Evolutionary conservation across 164 flowering plant species (phyloP), one percentile per base, ranked within the genome.

Genomic region (Santalum album): DNA sequence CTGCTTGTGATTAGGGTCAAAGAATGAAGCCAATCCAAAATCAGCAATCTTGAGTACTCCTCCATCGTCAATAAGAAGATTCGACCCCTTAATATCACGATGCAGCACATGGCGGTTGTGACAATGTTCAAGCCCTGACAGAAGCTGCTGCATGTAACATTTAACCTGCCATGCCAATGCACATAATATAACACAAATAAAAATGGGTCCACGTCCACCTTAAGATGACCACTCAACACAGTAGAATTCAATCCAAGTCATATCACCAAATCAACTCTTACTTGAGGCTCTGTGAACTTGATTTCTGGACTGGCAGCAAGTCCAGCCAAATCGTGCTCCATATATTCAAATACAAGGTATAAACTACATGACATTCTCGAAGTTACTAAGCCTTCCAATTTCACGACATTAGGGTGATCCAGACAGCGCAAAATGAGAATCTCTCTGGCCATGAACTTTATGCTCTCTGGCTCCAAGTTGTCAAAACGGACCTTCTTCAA

Each of bases 321-420:
- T 51, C 96, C 96, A 56, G 96, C 95, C 72, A 89, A 71, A 79
- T 89, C 96, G 70, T 88, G 96, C 64, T 72, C 96, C 96, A 88
- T 88, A 46, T 88, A 87, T 40, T 83, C 79, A 58, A 87, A 80
- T 25, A 87, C 89, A 57, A 83, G 83, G 62, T 83, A 83, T 63
- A 83, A 69, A 63, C 85, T 82, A 63, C 83, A 80, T 0, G 87
- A 78, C 90, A 85, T 84, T 72, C 94, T 77, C 12, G 90, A 83
- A 3, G 90, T 81, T 48, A 69, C 85, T 51, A 84, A 64, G 27
- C 90, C 90, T 65, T 81, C 75, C 65, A 84, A 62, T 59, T 77
- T 79, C 5, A 84, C 66, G 45, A 84, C 80, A 68, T 81, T 84
- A 9, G 87, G 87, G 55, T 84, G 87, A 76, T 84, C 83, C 70